Conservation (phyloP, 2,329 filamentous ascomycete species). For the Cercospora citrullina region DNA sequence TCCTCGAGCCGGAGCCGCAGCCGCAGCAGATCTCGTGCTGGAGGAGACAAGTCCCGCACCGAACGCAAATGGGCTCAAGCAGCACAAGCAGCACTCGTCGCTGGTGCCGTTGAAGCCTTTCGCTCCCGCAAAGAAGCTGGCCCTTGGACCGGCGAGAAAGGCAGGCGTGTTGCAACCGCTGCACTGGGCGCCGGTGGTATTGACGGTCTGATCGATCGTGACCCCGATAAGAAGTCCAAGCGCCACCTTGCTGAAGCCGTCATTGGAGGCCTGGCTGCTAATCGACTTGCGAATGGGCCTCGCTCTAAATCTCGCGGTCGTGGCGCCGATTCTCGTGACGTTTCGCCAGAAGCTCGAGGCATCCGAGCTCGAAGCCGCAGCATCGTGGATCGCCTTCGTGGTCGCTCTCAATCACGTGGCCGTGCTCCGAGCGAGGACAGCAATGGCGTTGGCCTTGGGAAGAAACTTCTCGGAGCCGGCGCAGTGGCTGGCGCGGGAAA, state of each 20-base stretch:
- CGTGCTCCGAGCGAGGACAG: slow-evolving; percentile 40
- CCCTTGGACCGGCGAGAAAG: slow-evolving; percentile 86
- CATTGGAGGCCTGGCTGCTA: slow-evolving; percentile 82
- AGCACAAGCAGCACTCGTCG: slow-evolving; percentile 84
- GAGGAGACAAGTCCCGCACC: slow-evolving; percentile 59
- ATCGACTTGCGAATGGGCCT: slow-evolving; percentile 81
- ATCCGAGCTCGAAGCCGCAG: slow-evolving; percentile 67
- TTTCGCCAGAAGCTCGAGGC: slow-evolving; percentile 41
- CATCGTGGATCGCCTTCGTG: slow-evolving; percentile 46
- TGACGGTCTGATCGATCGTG: slow-evolving; percentile 68
- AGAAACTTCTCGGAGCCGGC: slow-evolving; percentile 51
- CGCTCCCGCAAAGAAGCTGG: slow-evolving; percentile 85
- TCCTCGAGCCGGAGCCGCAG: slow-evolving; percentile 46
- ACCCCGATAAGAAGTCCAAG: slow-evolving; percentile 72
- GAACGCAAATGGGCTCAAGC: slow-evolving; percentile 69
- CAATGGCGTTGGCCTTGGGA: slow-evolving; percentile 48
- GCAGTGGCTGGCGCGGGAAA: slow-evolving; percentile 54
- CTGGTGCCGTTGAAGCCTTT: slow-evolving; percentile 90
- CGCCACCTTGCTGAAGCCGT: slow-evolving; percentile 83
- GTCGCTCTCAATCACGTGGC: slow-evolving; percentile 54
- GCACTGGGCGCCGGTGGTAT: slow-evolving; percentile 83
- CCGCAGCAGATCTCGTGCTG: slow-evolving; percentile 51
- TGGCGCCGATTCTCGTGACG: slow-evolving; percentile 34
- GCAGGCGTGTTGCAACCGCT: slow-evolving; percentile 85
- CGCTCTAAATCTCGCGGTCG: slow-evolving; percentile 62